A percentile compares a stretch with the other conserved stretches of the same genome.
Evolutionary conservation across 441 rosid genomes (phyloP).

Genomic region (Erodium trifolium): DNA sequence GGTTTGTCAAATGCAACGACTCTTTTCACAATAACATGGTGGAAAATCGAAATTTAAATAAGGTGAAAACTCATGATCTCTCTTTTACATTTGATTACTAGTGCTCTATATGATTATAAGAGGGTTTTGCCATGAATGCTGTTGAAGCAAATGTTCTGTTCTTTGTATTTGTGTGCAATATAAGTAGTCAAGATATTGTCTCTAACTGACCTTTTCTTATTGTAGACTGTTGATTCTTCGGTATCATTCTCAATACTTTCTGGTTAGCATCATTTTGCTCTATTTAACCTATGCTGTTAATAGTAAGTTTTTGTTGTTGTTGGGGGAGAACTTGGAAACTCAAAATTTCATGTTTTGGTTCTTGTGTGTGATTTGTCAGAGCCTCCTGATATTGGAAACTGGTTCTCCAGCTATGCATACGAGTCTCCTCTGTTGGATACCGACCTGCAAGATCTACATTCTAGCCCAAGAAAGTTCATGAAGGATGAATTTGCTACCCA

Average conservation of each 20-base stretch:
- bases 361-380: background rate
- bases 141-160: background rate
- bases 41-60: constrained; percentile 6
- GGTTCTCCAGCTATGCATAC: background rate
- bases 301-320: background rate
- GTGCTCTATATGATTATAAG: background rate
- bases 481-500: constrained; percentile 25
- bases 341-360: background rate
- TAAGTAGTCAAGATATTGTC: background rate
- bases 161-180: too few species aligned
- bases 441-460: constrained; percentile 10
- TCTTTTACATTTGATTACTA: background rate
- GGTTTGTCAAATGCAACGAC: background rate
- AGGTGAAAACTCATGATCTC: constrained; percentile 23
- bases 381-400: constrained; percentile 1
- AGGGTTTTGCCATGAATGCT: background rate
- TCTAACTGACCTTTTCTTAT: background rate
- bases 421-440: constrained; percentile 14
- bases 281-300: background rate
- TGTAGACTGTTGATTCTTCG: background rate
- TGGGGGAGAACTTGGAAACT: background rate
- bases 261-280: background rate
- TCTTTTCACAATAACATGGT: background rate
- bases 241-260: background rate
- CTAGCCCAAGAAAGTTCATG: constrained; percentile 19